A percentile compares a stretch with the other conserved stretches of the same genome.
Conservation (phyloP, 2,329 filamentous ascomycete genomes). For the Periconia macrospinosa region DNA sequence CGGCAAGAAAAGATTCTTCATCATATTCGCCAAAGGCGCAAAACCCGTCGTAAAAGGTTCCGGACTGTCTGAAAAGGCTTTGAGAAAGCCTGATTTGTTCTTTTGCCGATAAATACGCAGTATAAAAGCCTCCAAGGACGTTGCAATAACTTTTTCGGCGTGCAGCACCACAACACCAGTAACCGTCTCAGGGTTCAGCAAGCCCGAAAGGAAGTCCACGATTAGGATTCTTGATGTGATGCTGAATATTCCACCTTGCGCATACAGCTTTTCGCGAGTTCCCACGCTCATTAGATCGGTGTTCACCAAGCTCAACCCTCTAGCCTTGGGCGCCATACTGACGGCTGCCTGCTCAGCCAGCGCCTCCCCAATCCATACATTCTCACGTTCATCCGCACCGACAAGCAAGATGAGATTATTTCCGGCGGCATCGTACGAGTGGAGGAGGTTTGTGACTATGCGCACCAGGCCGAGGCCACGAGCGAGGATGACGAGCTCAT, state of each 20-base stretch:
- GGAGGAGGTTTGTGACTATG: constrained; percentile 91
- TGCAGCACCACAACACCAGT: constrained; percentile 87
- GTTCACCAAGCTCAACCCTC: constrained; percentile 88
- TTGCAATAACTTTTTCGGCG: constrained; percentile 82
- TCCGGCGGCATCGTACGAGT: constrained; percentile 94
- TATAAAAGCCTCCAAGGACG: constrained; percentile 92
- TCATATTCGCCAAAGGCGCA: constrained; percentile 82
- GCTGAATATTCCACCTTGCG: constrained; percentile 86
- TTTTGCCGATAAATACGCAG: constrained; percentile 89
- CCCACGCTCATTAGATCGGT: constrained; percentile 89
- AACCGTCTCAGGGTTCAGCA: constrained; percentile 80
- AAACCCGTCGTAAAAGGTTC: constrained; percentile 90
- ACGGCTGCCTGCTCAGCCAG: constrained; percentile 93
- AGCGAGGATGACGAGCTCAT: constrained; percentile 91
- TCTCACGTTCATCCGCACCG: constrained; percentile 88
- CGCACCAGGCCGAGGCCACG: constrained; percentile 89
- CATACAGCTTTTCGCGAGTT: constrained; percentile 88
- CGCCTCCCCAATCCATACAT: constrained; percentile 95
- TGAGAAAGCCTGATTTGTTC: constrained; percentile 91
- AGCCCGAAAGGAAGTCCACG: constrained; percentile 83
- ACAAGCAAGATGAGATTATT: constrained; percentile 90
- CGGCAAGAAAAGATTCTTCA: constrained; percentile 87
- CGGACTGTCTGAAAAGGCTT: constrained; percentile 92
- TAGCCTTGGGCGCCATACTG: constrained; percentile 77
- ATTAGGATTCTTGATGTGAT: constrained; percentile 95